Evolutionary conservation across 139 green algal species (phyloP), one percentile per base, ranked within the genome.

Genomic region (Cymbomonas tetramitiformis): DNA sequence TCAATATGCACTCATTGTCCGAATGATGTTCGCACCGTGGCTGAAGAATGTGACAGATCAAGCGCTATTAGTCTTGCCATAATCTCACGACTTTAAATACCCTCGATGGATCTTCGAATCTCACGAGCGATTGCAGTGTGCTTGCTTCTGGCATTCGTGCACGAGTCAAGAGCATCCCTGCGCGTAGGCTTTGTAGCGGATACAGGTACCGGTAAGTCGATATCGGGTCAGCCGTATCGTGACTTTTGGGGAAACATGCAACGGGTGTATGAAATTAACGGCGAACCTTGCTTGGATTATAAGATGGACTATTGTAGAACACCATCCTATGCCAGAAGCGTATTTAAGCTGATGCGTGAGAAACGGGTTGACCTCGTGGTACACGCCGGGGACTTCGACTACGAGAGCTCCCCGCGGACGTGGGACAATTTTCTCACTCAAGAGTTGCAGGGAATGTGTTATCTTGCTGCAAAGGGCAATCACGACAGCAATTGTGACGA

Each of bases 351-450:
- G 4, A 24, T 28, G n/a, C 25, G 3, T 26, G 52, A 60, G 2
- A 29, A 41, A 2, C 38, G 52, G 38, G 52, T 28, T 1, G 52
- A 60, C n/a, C 6, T 60, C 24, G 19, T 60, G 2, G 36, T 60
- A 2, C 52, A 60, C 52, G 52, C 52, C 2, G 52, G 52, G 2
- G 52, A 60, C 25, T n/a, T 60, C 4, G 52, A 60, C 26, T 60
- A 60, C 52, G 52, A 49, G 8, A 30, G 9, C 33, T 19, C 52
- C 10, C 52, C 52, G 52, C 48, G 10, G 36, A 46, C 29, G 29
- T 60, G 52, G 52, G 3, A 31, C 1, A 10, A 40, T 2, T 60
- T 60, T 36, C 15, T 60, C 12, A 49, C 29, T 8, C 18, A 39
- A 4, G 18, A 4, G 15, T 5, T 30, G 2, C 34, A 4, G 2